Percentiles rank a stretch among this genome's conserved stretches.
Evolutionary conservation across 805 yeast species (phyloP).

Genomic region (Schwanniomyces polymorphus): DNA sequence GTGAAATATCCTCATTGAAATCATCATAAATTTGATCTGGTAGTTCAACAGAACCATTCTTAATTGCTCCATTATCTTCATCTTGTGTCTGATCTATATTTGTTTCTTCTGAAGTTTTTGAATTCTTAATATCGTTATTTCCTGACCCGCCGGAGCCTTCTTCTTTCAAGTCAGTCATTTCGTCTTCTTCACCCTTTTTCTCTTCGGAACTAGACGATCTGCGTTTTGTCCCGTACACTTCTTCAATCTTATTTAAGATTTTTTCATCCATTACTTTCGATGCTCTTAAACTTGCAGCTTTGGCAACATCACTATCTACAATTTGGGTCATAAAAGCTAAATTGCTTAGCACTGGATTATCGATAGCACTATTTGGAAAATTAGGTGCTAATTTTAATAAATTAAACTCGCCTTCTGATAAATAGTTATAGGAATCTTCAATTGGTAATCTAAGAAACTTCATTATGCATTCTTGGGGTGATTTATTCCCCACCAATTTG

Average conservation of each 20-base stretch:
- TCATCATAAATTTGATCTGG: background rate
- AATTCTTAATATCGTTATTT: background rate
- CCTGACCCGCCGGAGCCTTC: conserved; percentile 13
- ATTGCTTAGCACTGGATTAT: conserved; percentile 94
- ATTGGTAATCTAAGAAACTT: conserved; percentile 79
- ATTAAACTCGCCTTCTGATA: conserved; percentile 52
- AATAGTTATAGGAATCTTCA: conserved; percentile 68
- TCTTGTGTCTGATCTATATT: background rate
- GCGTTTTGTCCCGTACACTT: conserved; percentile 21
- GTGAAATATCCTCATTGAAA: background rate
- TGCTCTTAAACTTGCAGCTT: conserved; percentile 73
- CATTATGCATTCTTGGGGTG: conserved; percentile 77
- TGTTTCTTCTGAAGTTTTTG: background rate
- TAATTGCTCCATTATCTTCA: background rate
- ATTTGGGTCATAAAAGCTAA: conserved; percentile 81
- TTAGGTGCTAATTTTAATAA: conserved; percentile 81
- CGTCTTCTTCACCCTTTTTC: conserved; percentile 7
- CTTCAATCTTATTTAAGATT: conserved; percentile 36
- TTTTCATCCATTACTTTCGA: conserved; percentile 48
- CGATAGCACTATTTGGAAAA: conserved; percentile 80
- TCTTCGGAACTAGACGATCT: conserved; percentile 3
- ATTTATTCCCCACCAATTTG: conserved; percentile 59
- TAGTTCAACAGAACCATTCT: background rate
- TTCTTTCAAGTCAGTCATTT: conserved; percentile 8
- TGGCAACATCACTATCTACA: conserved; percentile 83